These are phyloP conservation scores for Trichosporon sp. DNA, from an alignment of 1,284 basidiomycete genomes.

Conservation along the genomic window DNA sequence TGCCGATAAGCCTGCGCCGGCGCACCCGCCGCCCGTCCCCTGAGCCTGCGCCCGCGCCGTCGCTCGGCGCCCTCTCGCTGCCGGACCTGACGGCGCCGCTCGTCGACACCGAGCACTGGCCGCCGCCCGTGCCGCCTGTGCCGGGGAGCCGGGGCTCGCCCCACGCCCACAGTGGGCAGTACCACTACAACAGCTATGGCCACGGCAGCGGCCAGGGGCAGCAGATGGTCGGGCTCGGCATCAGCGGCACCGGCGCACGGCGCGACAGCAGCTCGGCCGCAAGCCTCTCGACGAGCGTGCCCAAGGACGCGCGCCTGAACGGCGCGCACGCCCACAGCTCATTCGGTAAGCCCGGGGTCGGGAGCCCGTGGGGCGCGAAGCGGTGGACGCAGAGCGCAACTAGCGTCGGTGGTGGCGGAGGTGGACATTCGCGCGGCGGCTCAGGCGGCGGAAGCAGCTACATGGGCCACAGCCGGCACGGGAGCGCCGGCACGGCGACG, in stretches of 20 bases:
- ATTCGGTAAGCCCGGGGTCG: background rate
- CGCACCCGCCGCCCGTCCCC: conserved; percentile 9
- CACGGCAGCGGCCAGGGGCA: background rate
- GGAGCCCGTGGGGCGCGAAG: background rate
- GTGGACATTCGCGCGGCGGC: background rate
- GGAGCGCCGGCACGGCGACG: background rate
- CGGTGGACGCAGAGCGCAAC: background rate
- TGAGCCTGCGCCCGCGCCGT: conserved; percentile 10
- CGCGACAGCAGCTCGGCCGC: background rate
- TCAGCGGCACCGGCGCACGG: background rate
- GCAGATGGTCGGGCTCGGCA: background rate
- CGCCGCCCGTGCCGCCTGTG: conserved; percentile 30
- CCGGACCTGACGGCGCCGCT: conserved; percentile 40
- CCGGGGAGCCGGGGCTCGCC: no score
- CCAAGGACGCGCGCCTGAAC: conserved; percentile 2
- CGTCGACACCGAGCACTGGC: conserved; percentile 26
- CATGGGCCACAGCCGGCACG: background rate
- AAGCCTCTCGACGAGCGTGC: background rate
- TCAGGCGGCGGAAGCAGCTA: background rate
- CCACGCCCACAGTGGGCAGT: no score
- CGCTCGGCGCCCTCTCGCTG: conserved; percentile 33
- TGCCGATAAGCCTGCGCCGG: conserved; percentile 21
- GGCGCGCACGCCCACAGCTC: background rate
- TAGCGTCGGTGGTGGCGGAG: background rate
- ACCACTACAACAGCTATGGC: no score